A percentile compares a stretch with the other conserved stretches of the same genome.
phyloP scores from a whole-genome alignment of 1,139 yeast genomes.

The Kurtzmaniella quercitrusa region DNA sequence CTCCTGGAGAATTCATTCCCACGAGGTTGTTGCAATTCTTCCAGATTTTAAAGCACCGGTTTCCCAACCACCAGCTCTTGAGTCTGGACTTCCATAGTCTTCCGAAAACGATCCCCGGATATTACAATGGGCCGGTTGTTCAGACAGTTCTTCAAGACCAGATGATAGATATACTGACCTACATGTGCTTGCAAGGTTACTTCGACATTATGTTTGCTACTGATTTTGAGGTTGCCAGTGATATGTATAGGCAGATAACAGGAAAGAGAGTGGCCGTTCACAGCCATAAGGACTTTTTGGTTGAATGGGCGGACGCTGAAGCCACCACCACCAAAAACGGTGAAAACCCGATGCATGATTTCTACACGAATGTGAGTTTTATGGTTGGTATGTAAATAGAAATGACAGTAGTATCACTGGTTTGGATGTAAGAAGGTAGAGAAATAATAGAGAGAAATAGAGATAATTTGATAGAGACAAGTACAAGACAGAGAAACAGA shows the following conservation, averaged over 20 bases:
- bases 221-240: constrained; percentile 60
- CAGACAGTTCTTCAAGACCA: constrained; percentile 69
- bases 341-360: constrained; percentile 83
- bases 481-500: too few species aligned
- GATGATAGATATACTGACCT: constrained; percentile 68
- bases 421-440: too few species aligned
- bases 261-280: constrained; percentile 56
- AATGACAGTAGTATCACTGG: not conserved
- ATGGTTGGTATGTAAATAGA: constrained; percentile 36
- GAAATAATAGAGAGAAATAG: too few species aligned
- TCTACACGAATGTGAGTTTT: constrained; percentile 75
- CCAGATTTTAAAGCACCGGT: constrained; percentile 56
- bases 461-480: not conserved
- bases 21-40: constrained; percentile 68
- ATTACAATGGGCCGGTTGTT: constrained; percentile 71
- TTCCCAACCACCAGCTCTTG: constrained; percentile 72
- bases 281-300: constrained; percentile 61
- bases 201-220: constrained; percentile 89
- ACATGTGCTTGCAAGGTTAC: constrained; percentile 79
- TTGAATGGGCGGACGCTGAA: constrained; percentile 67
- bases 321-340: constrained; percentile 71
- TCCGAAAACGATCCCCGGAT: constrained; percentile 60
- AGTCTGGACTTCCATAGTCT: constrained; percentile 71
- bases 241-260: constrained; percentile 59
- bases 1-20: constrained; percentile 79